A percentile compares a stretch with the other conserved stretches of the same genome.
These are phyloP conservation scores for Cymbopogon citratus DNA, from an alignment of 176 grass and related monocot genomes.

Conservation along the genomic window DNA sequence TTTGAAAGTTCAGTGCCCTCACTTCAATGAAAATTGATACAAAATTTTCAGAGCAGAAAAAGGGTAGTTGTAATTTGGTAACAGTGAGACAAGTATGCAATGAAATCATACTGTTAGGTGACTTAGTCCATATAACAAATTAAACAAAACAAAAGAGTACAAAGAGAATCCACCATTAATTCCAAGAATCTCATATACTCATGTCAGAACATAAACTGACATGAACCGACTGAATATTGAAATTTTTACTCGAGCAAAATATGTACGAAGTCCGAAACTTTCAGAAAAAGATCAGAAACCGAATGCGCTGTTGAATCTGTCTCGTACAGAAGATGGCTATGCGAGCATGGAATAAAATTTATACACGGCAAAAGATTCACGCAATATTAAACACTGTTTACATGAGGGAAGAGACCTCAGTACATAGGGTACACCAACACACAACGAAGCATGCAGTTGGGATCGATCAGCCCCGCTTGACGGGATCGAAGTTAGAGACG, in stretches of 20 bases:
- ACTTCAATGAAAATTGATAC: constrained; percentile 17
- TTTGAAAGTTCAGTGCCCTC: no score
- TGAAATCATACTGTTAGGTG: not conserved
- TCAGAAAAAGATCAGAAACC: not conserved
- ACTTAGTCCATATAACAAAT: not conserved
- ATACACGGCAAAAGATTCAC: not conserved
- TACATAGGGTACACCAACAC: not conserved
- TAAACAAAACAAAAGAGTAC: not conserved
- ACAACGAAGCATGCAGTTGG: not conserved
- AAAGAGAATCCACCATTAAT: constrained; percentile 13
- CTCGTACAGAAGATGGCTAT: not conserved
- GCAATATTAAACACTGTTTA: not conserved
- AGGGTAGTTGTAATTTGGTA: not conserved
- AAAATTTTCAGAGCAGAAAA: not conserved
- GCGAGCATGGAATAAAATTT: not conserved
- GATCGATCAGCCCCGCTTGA: not conserved
- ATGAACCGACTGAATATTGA: not conserved
- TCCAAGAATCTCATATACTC: not conserved
- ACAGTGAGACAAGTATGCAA: not conserved
- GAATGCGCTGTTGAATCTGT: not conserved
- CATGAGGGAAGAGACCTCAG: not conserved
- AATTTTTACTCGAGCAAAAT: not conserved
- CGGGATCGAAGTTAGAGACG: not conserved
- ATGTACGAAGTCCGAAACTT: no score
- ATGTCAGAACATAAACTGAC: not conserved